Evolutionary conservation across 306 rosid genomes (phyloP).

Genomic region (Cicer arietinum): DNA sequence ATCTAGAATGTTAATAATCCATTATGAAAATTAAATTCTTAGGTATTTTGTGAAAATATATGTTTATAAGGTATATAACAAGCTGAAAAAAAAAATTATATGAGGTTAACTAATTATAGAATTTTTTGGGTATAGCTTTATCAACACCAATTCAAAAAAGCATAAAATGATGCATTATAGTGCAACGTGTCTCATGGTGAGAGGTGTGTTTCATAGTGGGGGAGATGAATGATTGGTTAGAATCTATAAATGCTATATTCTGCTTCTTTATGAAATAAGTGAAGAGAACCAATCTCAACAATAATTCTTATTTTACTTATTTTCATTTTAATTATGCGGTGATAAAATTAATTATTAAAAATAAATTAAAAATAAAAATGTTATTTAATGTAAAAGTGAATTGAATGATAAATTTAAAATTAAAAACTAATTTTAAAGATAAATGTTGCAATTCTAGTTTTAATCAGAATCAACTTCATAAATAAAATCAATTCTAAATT

Average conservation of each 20-base stretch:
- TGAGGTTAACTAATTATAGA: too few relatives aligned
- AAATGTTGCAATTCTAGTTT: too few relatives aligned
- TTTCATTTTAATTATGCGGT: too few relatives aligned
- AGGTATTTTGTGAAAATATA: not conserved
- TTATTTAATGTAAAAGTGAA: too few relatives aligned
- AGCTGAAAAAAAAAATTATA: not conserved
- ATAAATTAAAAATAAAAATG: too few relatives aligned
- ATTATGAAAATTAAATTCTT: conserved; percentile 35
- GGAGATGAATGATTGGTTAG: conserved; percentile 43
- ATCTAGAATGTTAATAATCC: conserved; percentile 40
- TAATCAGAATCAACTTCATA: too few relatives aligned
- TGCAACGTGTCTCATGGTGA: conserved; percentile 39
- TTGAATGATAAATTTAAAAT: too few relatives aligned
- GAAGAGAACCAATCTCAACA: conserved; percentile 36
- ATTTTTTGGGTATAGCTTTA: not conserved
- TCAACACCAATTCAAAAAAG: not conserved
- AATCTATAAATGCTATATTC: conserved; percentile 36
- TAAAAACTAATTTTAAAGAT: too few relatives aligned
- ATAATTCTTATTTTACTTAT: too few relatives aligned
- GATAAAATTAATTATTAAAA: too few relatives aligned
- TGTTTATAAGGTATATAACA: not conserved
- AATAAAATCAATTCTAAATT: too few relatives aligned
- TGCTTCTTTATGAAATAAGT: conserved; percentile 37
- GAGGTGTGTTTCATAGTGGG: conserved; percentile 41
- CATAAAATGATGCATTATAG: conserved; percentile 7